Base-by-base conservation (phyloP, 192 early-diverging fungal genomes). In the Piromyces finnis region DNA sequence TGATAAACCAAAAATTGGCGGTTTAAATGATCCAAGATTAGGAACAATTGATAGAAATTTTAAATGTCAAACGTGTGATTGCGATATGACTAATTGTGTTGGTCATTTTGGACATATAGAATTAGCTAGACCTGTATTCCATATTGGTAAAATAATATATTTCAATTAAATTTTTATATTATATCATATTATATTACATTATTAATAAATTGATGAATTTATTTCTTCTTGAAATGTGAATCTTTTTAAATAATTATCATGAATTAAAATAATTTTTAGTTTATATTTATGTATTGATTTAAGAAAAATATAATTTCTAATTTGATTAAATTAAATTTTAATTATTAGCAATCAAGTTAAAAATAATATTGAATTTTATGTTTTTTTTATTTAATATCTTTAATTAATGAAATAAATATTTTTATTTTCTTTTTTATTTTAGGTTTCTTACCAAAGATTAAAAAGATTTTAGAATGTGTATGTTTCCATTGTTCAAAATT, bases 21-120 rank as follows among this genome's bases (percentile, higher is more conserved):
- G 97, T 79, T 86, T 98, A 51, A 84, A 96, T 30, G 97, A 99
- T 85, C 91, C 95, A 77, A 90, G 96, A 32, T 92, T 99, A 93
- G 97, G 97, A 35, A 98, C 97, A 22, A 95, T 97, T 81, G 96
- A 99, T 85, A 92, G 95, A 80, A 96, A 96, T 84, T 96, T 95
- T 89, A 96, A 95, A 86, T 99, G 97, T 84, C 92, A 93, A 81
- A 98, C 97, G 14, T 99, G 97, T 86, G 92, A 92, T 78, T 95
- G 96, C 83, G 93, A 92, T 83, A 97, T 96, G 95, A 90, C 90
- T 26, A 93, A 95, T 82, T 99, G 97, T 84, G 95, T 95, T 77
- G 96, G 97, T 78, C 97, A 99, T 85, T 99, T 99, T 91, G 97
- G 94, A 17, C 94, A 97, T 83, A 95, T 99, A 85, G 94, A 97